Conservation (phyloP, 805 yeast species). For the Huiozyma sinensis region DNA sequence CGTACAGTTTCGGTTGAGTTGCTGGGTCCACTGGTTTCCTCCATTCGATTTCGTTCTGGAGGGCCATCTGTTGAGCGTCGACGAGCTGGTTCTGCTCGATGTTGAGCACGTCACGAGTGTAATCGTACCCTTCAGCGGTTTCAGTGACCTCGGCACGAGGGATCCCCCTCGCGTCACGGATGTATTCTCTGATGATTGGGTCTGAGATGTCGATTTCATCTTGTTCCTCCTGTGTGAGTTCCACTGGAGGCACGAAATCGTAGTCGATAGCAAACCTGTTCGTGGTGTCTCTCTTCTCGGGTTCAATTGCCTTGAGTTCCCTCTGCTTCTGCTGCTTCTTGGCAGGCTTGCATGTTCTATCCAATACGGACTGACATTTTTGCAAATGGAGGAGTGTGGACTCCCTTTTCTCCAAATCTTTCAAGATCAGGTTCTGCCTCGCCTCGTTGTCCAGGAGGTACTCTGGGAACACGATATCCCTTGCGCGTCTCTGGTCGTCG, state of each 20-base stretch:
- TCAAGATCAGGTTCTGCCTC: conserved; percentile 16
- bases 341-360: not conserved
- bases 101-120: not conserved
- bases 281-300: not conserved
- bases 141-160: not conserved
- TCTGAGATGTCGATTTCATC: not conserved
- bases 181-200: not conserved
- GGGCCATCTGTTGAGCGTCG: conserved; percentile 6
- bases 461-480: conserved; percentile 24
- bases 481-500: conserved; percentile 15
- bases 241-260: conserved; percentile 1
- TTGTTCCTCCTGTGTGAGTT: not conserved
- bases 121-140: not conserved
- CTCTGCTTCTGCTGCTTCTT: not conserved
- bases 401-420: conserved; percentile 19
- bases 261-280: conserved; percentile 1
- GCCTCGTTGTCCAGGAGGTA: conserved; percentile 19
- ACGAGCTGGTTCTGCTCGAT: conserved; percentile 1
- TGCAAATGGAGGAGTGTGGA: conserved; percentile 14
- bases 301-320: not conserved
- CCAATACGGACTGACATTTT: conserved; percentile 13
- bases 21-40: conserved; percentile 10
- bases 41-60: conserved; percentile 1
- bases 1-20: conserved; percentile 9
- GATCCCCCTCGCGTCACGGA: not conserved